A percentile compares a stretch with the other conserved stretches of the same genome.
Evolutionary conservation across 345 rosid genomes (phyloP).

Genomic region (Arabidopsis thaliana): DNA sequence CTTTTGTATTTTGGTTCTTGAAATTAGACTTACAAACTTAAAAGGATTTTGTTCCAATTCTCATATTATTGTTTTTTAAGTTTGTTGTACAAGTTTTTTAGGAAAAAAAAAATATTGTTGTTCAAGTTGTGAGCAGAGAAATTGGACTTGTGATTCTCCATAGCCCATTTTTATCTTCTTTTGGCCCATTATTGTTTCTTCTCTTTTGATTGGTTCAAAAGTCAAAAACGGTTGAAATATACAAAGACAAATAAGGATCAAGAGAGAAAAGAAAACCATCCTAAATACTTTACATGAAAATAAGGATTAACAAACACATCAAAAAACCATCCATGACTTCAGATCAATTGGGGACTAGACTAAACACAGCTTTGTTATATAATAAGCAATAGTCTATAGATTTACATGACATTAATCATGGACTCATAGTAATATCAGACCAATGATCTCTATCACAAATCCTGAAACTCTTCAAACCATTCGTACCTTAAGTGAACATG

Average conservation of each 20-base stretch:
- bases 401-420: slow-evolving; percentile 16
- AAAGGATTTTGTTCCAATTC: no score
- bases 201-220: background rate
- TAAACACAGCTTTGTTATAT: slow-evolving; percentile 21
- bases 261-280: no score
- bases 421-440: background rate
- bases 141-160: background rate
- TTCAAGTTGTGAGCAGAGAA: background rate
- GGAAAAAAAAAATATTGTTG: background rate
- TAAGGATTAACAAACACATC: background rate
- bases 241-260: background rate
- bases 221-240: background rate
- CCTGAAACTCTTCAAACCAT: background rate
- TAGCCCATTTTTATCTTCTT: background rate
- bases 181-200: background rate
- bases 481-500: background rate
- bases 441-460: slow-evolving; percentile 4
- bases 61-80: background rate
- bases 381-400: slow-evolving; percentile 20
- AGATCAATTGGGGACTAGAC: background rate
- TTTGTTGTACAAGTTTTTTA: background rate
- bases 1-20: background rate
- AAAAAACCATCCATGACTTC: background rate
- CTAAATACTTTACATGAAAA: no score
- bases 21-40: background rate